phyloP scores from a whole-genome alignment of 2,329 filamentous ascomycete species.

The Graphilbum ipis-grandicollis region DNA sequence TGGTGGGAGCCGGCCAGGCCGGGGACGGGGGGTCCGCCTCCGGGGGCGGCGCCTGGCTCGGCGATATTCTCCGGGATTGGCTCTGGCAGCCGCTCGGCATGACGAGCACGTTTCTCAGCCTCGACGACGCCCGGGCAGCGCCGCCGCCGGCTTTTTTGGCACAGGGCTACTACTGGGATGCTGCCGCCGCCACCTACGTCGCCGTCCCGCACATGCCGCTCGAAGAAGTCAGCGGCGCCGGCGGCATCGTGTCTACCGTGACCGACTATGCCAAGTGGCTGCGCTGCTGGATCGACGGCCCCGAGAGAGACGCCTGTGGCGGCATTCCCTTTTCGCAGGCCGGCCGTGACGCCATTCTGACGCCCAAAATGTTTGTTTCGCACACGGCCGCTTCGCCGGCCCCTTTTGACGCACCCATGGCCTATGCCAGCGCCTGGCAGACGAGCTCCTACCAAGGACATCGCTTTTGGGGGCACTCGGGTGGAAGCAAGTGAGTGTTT shows the following conservation, averaged over 20 bases:
- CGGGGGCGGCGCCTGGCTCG: slow-evolving; percentile 13
- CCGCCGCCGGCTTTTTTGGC: slow-evolving; percentile 17
- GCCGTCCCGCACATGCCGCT: slow-evolving; percentile 12
- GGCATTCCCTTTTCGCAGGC: slow-evolving; percentile 17
- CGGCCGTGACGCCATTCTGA: slow-evolving; percentile 16
- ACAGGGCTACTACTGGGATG: slow-evolving; percentile 23
- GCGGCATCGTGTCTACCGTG: slow-evolving; percentile 25
- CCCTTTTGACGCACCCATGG: slow-evolving; percentile 14
- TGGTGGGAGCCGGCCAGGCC: slow-evolving; percentile 15
- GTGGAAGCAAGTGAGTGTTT: slow-evolving; percentile 18
- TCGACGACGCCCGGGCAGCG: slow-evolving; percentile 14
- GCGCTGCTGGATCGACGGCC: slow-evolving; percentile 23
- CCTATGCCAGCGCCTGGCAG: slow-evolving; percentile 24
- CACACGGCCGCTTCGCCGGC: slow-evolving; percentile 6
- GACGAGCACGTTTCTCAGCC: slow-evolving; percentile 19
- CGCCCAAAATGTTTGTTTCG: slow-evolving; percentile 14
- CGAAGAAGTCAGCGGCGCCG: slow-evolving; percentile 21
- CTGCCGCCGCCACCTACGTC: slow-evolving; percentile 9
- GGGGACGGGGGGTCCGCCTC: no score
- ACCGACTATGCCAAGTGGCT: slow-evolving; percentile 35
- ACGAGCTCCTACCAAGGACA: slow-evolving; percentile 23
- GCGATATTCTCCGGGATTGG: slow-evolving; percentile 18
- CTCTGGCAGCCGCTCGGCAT: slow-evolving; percentile 28
- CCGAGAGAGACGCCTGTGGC: slow-evolving; percentile 2
- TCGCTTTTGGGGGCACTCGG: slow-evolving; percentile 22